These are phyloP conservation scores for Fusarium gaditjirri DNA, from an alignment of 2,329 filamentous ascomycete genomes.

Conservation along the genomic window DNA sequence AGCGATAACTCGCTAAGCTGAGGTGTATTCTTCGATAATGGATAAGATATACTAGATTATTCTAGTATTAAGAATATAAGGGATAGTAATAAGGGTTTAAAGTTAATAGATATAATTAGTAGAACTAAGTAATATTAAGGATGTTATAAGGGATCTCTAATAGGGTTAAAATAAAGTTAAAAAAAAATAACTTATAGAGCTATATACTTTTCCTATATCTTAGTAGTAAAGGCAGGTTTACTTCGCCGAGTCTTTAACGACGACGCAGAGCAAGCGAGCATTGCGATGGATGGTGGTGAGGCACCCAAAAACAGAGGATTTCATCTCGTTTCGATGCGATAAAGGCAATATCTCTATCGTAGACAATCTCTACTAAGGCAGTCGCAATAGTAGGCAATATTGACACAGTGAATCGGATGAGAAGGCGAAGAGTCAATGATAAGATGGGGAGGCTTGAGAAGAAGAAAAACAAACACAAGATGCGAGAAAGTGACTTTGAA, in stretches of 20 bases:
- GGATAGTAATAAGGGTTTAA: too few relatives aligned
- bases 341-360: rapidly evolving
- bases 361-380: background rate
- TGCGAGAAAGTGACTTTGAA: too few relatives aligned
- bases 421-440: too few relatives aligned
- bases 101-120: too few relatives aligned
- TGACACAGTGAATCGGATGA: background rate
- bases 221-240: background rate
- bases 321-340: rapidly evolving
- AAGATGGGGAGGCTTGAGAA: background rate
- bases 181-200: too few relatives aligned
- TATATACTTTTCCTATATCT: too few relatives aligned
- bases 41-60: too few relatives aligned
- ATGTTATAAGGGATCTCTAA: too few relatives aligned
- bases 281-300: background rate
- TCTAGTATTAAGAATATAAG: too few relatives aligned
- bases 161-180: background rate
- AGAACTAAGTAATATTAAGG: too few relatives aligned
- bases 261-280: background rate
- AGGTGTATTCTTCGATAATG: too few relatives aligned
- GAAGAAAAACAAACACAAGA: background rate
- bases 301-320: background rate
- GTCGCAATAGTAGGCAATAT: background rate
- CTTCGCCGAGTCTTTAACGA: background rate
- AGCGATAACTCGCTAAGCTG: background rate